A percentile compares a stretch with the other conserved stretches of the same genome.
phyloP scores from a whole-genome alignment of 2,329 filamentous ascomycete genomes.

The Periconia digitata region DNA sequence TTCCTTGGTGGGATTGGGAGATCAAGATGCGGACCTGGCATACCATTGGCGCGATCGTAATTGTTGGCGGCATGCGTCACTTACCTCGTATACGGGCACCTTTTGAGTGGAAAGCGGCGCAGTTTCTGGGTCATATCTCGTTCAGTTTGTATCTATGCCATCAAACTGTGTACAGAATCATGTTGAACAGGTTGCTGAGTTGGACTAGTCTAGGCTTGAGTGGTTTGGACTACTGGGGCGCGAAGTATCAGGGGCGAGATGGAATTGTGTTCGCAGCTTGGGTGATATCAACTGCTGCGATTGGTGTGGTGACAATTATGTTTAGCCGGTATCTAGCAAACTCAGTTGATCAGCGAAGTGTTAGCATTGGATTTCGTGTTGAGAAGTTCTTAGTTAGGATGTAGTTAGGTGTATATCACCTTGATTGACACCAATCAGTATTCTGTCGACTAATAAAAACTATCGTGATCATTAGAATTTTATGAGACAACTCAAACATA shows the following conservation, averaged over 20 bases:
- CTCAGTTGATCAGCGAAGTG: constrained; percentile 1
- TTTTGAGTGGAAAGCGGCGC: constrained; percentile 1
- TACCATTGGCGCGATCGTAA: constrained; percentile 6
- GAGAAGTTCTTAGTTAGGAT: neutral
- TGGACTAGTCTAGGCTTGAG: neutral
- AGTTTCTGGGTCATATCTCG: constrained; percentile 2
- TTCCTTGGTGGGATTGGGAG: constrained; percentile 6
- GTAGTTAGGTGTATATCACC: too few relatives aligned
- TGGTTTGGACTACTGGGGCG: neutral
- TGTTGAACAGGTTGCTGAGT: neutral
- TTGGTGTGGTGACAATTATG: neutral
- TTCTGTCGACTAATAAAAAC: too few relatives aligned
- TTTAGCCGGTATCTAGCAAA: neutral
- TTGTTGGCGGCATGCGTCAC: constrained; percentile 2
- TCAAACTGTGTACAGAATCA: constrained; percentile 2
- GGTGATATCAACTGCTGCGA: neutral
- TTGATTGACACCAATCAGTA: too few relatives aligned
- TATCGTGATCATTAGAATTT: too few relatives aligned
- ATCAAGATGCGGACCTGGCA: constrained; percentile 4
- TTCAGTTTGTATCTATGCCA: constrained; percentile 7
- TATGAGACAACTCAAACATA: too few relatives aligned
- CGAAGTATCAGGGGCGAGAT: neutral
- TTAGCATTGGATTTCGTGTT: neutral
- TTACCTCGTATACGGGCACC: neutral
- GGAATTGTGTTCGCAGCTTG: neutral